Conservation (phyloP, 1,139 yeast genomes). For the Pichia sp. region DNA sequence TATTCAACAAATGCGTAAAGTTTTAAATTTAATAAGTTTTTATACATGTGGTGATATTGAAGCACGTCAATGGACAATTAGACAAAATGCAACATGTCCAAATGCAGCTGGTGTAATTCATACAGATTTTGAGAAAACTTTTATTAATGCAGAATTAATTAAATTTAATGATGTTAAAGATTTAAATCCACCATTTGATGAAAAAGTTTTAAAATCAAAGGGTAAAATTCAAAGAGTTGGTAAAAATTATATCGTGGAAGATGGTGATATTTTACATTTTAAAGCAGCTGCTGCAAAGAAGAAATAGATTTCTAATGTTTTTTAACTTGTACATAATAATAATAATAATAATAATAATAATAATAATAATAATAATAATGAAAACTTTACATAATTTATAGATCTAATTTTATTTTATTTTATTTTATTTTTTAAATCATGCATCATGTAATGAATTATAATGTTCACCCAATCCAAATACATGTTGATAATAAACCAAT, state of each 20-base stretch:
- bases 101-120: slow-evolving; percentile 88
- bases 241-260: slow-evolving; percentile 91
- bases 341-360: not conserved
- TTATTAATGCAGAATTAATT: slow-evolving; percentile 76
- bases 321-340: not conserved
- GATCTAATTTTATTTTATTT: not conserved
- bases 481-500: slow-evolving; percentile 78
- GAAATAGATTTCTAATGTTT: slow-evolving; percentile 20
- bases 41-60: slow-evolving; percentile 81
- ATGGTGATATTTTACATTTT: slow-evolving; percentile 87
- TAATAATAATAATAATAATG: not conserved
- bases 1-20: slow-evolving; percentile 75
- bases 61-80: slow-evolving; percentile 85
- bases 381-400: not conserved
- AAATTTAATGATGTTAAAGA: slow-evolving; percentile 81
- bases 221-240: slow-evolving; percentile 95
- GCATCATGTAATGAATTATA: slow-evolving; percentile 73
- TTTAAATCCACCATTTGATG: slow-evolving; percentile 60
- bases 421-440: not conserved
- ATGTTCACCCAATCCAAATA: slow-evolving; percentile 90
- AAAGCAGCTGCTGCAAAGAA: slow-evolving; percentile 96
- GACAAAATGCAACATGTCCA: slow-evolving; percentile 80
- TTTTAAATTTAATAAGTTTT: slow-evolving; percentile 74
- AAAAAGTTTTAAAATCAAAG: slow-evolving; percentile 78
- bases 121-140: slow-evolving; percentile 71